Percentiles rank a stretch among this genome's conserved stretches.
phyloP scores from a whole-genome alignment of 2,329 filamentous ascomycete species.

The Pestalotiopsis sp. region DNA sequence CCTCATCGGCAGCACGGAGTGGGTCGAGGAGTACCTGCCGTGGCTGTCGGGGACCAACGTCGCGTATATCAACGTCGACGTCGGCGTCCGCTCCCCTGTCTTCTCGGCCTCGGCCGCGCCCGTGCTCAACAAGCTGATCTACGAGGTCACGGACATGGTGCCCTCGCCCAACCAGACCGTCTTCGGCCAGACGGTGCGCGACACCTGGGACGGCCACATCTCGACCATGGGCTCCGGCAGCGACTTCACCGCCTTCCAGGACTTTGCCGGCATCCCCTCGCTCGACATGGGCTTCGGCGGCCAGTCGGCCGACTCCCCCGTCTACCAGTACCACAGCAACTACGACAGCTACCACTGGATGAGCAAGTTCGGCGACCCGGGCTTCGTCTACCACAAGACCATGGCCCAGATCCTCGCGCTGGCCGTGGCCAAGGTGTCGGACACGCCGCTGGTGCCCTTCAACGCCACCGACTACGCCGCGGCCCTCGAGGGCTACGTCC shows the following conservation, averaged over 20 bases:
- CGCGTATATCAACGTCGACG: constrained; percentile 85
- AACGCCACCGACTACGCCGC: constrained; percentile 65
- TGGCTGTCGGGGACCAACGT: constrained; percentile 75
- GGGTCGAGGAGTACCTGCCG: constrained; percentile 86
- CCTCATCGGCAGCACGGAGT: constrained; percentile 83
- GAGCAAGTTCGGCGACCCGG: constrained; percentile 73
- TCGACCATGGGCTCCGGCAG: constrained; percentile 70
- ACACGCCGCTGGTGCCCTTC: constrained; percentile 63
- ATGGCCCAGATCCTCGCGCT: constrained; percentile 67
- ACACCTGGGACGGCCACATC: constrained; percentile 65
- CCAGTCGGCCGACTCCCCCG: constrained; percentile 43
- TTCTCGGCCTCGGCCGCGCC: constrained; percentile 71
- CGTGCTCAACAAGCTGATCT: constrained; percentile 71
- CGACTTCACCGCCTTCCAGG: constrained; percentile 75
- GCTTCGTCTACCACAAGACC: constrained; percentile 64
- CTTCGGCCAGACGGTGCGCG: constrained; percentile 66
- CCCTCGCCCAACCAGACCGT: constrained; percentile 74
- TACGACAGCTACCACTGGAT: constrained; percentile 93
- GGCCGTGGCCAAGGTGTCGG: constrained; percentile 59
- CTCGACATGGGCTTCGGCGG: constrained; percentile 62
- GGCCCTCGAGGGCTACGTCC: constrained; percentile 53
- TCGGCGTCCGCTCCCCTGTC: constrained; percentile 64
- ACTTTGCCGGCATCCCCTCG: constrained; percentile 67
- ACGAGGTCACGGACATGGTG: constrained; percentile 64
- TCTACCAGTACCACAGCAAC: constrained; percentile 87